Base-by-base conservation (phyloP, 345 rosid genomes). In the Hevea brasiliensis region DNA sequence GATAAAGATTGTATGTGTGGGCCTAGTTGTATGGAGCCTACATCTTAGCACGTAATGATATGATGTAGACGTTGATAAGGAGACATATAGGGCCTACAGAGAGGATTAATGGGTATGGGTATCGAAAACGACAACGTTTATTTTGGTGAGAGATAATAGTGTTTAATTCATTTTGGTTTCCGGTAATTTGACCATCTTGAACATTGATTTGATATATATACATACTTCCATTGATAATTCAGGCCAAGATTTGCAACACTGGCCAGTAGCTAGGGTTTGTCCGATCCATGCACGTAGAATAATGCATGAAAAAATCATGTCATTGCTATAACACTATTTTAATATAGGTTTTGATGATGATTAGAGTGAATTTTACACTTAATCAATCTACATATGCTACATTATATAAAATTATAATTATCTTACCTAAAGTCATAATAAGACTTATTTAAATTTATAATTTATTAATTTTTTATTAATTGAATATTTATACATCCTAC, bases 21-120 rank as follows among this genome's bases (percentile, higher is more conserved):
- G 57, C 72, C 12, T 5, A 55, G 9, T 27, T 12, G 1, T 1
- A 13, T 6, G 62, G 75, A 50, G 4, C 59, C 69, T 66, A 10
- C 37, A 10, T 23, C 41, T 29, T 8, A 50, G 54, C 61, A 68
- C 26, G 37, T 50, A 35, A 67, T 74, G 61, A 61, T 50, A 60
- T 61, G 72, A 61, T 75, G 78, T 41, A 27, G 73, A 75, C 55
- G 73, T 51, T 17, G 78, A 68, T 68, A 61, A 60, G 73, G 73
- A 60, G 78, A 68, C 78, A 74, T 14, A 0, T 12, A 51, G 68
- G 73, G 56, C 61, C 73, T 61, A n/a, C 68, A 17, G 7, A 40
- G 32, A 75, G 73, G 24, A 53, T 51, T 51, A 40, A 51, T 56
- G 61, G 66, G 24, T 51, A 37, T 41, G 61, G 23, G 37, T 35